Evolutionary conservation across 352 stramenopile species (phyloP), one percentile per base, ranked within the genome.

Genomic region (Pythium scleroteichum): DNA sequence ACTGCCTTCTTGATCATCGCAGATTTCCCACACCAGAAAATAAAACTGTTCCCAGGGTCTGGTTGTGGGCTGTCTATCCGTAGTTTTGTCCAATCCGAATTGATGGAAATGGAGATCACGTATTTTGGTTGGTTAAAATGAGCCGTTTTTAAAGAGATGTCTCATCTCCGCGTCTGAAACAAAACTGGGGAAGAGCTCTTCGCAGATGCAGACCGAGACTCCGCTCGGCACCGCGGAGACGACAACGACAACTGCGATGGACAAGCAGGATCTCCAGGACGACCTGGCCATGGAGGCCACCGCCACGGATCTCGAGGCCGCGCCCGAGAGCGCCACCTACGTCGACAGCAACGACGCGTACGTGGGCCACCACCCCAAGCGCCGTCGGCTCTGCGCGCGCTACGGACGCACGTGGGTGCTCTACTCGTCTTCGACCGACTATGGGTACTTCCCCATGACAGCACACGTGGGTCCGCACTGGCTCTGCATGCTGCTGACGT

Each of bases 401-500:
- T 89, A 73, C 48, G 84, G 84, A 35, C 71, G 69, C 52, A 94
- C 84, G 16, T 70, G 63, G 41, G 69, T 90, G 22, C 53, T 94
- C 9, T 94, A 73, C 64, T 85, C 79, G 35, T 63, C 75, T 26
- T 65, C 72, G 7, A 33, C 40, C 3, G 47, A 53, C 20, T 88
- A 85, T 54, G 75, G 75, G 19, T 75, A 75, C 61, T 92, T 94
- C 53, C 85, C 85, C 1, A 10, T 35, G 32, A 89, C 79, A 40
- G 82, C 71, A 42, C 82, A 91, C 59, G 63, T 94, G 39, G 85
- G 85, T 0, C 85, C 85, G 13, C 74, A 94, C 57, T 88, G 77
- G 76, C 65, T 56, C 19, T 92, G 69, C 62, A 91, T 92, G 80
- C 51, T 92, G 46, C 61, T 91, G 27, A 94, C 82, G 2, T 94